These are phyloP conservation scores for Alternaria sp. DNA, from an alignment of 2,329 filamentous ascomycete genomes.

Conservation along the genomic window DNA sequence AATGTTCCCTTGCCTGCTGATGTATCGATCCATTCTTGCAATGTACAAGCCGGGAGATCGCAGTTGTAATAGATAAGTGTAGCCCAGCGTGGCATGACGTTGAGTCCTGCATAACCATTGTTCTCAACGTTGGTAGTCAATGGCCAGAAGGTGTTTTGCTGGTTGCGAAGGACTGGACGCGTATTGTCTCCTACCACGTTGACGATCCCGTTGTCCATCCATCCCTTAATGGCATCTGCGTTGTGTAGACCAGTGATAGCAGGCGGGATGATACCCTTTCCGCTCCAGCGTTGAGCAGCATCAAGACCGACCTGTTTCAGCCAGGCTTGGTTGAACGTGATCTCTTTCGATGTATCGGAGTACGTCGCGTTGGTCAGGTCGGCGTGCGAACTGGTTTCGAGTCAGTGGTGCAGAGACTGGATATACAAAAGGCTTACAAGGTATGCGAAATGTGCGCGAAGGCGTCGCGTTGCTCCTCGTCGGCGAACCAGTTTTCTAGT, in stretches of 20 bases:
- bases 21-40: slow-evolving; percentile 68
- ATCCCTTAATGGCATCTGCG: slow-evolving; percentile 68
- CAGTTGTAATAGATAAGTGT: slow-evolving; percentile 73
- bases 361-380: slow-evolving; percentile 69
- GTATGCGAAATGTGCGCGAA: slow-evolving; percentile 71
- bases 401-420: slow-evolving; percentile 11
- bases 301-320: slow-evolving; percentile 63
- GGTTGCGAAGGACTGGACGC: slow-evolving; percentile 63
- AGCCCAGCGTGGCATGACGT: slow-evolving; percentile 68
- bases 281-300: slow-evolving; percentile 59
- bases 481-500: slow-evolving; percentile 65
- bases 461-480: slow-evolving; percentile 59
- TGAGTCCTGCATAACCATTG: slow-evolving; percentile 66
- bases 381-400: slow-evolving; percentile 57
- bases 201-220: slow-evolving; percentile 67
- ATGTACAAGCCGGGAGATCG: slow-evolving; percentile 64
- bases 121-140: slow-evolving; percentile 60
- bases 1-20: slow-evolving; percentile 65
- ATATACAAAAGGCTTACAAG: slow-evolving; percentile 50
- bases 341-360: slow-evolving; percentile 64
- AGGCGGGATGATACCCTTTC: slow-evolving; percentile 67
- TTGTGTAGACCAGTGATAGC: slow-evolving; percentile 72
- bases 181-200: slow-evolving; percentile 73
- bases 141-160: slow-evolving; percentile 64
- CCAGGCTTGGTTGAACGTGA: slow-evolving; percentile 69